Evolutionary conservation across 306 rosid species (phyloP).

Genomic region (Luffa acutangula): DNA sequence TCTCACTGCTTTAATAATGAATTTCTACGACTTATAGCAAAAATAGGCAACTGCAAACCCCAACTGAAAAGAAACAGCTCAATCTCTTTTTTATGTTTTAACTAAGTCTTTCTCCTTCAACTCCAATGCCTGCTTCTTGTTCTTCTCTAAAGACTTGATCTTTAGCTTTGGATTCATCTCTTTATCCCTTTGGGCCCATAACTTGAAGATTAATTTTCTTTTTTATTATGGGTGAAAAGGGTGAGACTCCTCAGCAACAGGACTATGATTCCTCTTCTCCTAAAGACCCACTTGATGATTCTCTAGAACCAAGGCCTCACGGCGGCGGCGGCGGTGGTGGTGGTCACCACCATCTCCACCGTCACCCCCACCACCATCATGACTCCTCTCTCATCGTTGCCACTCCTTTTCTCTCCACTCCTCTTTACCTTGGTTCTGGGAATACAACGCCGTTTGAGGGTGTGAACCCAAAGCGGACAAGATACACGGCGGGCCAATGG

Average conservation of each 20-base stretch:
- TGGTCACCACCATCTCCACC: background rate
- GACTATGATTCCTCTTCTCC: constrained; percentile 61
- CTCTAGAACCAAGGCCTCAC: constrained; percentile 28
- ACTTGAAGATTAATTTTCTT: background rate
- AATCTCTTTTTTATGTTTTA: background rate
- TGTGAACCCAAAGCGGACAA: constrained; percentile 51
- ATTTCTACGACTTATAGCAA: background rate
- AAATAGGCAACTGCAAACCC: background rate
- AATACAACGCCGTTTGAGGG: constrained; percentile 38
- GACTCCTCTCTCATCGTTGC: constrained; percentile 17
- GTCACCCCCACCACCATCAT: constrained; percentile 21
- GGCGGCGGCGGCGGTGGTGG: constrained; percentile 27
- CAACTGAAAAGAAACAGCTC: background rate
- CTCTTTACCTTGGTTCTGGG: constrained; percentile 20
- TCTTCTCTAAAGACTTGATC: background rate
- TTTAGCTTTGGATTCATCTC: background rate
- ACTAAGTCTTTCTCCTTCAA: constrained; percentile 16
- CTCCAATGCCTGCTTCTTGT: constrained; percentile 15
- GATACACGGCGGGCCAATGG: constrained; percentile 79
- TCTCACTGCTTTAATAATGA: background rate
- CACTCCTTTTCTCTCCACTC: constrained; percentile 2
- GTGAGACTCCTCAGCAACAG: constrained; percentile 29
- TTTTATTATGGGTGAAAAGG: constrained; percentile 49
- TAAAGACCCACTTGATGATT: constrained; percentile 33
- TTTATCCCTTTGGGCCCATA: constrained; percentile 24